Evolutionary conservation across 2,329 filamentous ascomycete genomes (phyloP), one percentile per base, ranked within the genome.

Genomic region (Blastomyces gilchristii): DNA sequence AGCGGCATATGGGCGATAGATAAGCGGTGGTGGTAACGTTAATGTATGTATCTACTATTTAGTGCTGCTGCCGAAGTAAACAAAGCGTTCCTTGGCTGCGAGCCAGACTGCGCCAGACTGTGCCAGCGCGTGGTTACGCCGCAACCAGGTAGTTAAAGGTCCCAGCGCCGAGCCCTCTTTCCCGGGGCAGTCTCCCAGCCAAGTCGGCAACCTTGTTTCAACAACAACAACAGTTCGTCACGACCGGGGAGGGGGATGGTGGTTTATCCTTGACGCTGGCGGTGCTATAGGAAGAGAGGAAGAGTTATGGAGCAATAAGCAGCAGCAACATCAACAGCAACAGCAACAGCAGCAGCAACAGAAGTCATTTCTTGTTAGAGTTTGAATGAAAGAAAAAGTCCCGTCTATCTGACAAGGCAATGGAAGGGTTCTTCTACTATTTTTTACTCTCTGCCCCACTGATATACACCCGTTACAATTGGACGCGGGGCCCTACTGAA

Each of bases 401-500:
- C 34, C 34, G 4, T 22, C 54, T 22, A 41, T 25, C 6, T 37
- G 56, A 39, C 56, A 28, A 41, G 25, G n/a, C n/a, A 22, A 4
- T 31, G 39, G 39, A 31, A 22, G 54, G 34, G 34, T 25, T 16
- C 39, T 58, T 58, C 9, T 43, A 11, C n/a, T 25, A 12, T 11
- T 41, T 41, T 54, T n/a, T 37, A 54, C 52, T 9, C 2, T 12
- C 14, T 37, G 37, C 39, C 11, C 2, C 37, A 18, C 22, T 31
- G 6, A 28, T 58, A 31, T 45, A 31, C 45, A 58, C 56, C n/a
- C 9, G 8, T 25, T 28, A 50, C 47, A 5, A 58, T 28, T 58
- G 18, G 56, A 37, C 12, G 22, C 28, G 3, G 68, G 64, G 60
- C 56, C 52, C 7, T 52, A 18, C 18, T 34, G 59, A 63, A 62